Evolutionary conservation across 2,329 filamentous ascomycete species (phyloP).

Genomic region (Cercospora sojina): DNA sequence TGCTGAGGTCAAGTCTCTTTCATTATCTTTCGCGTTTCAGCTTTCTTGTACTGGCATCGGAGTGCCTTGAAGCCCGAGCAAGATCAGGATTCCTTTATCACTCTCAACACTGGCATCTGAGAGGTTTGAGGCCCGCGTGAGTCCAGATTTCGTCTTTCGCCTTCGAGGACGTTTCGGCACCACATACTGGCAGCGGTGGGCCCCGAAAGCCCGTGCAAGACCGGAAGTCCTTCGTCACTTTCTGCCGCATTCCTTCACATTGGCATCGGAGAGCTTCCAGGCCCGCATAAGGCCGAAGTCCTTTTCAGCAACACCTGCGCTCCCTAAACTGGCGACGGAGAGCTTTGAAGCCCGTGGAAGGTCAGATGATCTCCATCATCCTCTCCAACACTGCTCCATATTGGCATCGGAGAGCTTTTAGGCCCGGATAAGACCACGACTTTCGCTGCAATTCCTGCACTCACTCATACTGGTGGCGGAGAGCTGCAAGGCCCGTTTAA

Average conservation of each 20-base stretch:
- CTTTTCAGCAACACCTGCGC: background rate
- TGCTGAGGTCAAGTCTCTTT: background rate
- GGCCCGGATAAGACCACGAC: background rate
- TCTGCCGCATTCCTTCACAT: background rate
- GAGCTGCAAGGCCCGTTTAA: background rate
- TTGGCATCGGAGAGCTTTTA: background rate
- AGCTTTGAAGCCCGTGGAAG: background rate
- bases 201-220: too few species aligned
- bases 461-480: background rate
- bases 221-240: too few species aligned
- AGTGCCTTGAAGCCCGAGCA: background rate
- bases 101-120: background rate
- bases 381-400: background rate
- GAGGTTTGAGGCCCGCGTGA: background rate
- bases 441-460: too few species aligned
- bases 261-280: background rate
- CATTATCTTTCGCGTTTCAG: background rate
- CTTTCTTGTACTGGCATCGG: background rate
- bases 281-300: background rate
- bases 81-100: background rate
- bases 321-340: too few species aligned
- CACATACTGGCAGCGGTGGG: background rate
- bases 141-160: background rate
- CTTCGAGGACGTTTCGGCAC: background rate
- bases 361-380: background rate